Conservation (phyloP, 2,329 filamentous ascomycete genomes). For the Fusarium scirpi region DNA sequence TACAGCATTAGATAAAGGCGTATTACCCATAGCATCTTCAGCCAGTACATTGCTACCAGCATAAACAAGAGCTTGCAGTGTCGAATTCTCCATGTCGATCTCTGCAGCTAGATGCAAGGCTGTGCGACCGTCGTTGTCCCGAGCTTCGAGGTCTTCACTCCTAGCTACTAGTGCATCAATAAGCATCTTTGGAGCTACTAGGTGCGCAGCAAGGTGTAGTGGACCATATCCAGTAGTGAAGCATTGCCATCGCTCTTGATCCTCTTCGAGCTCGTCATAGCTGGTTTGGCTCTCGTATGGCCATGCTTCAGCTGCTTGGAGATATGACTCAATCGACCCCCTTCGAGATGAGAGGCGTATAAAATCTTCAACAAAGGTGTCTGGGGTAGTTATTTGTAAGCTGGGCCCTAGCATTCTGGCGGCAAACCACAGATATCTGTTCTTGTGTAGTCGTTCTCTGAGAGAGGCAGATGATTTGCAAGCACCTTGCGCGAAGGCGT, state of each 20-base stretch:
- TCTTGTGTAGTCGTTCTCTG: background rate
- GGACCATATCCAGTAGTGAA: background rate
- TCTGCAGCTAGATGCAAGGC: slow-evolving; percentile 15
- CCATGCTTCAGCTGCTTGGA: slow-evolving; percentile 13
- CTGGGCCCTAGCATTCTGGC: background rate
- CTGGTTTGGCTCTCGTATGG: background rate
- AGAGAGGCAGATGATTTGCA: background rate
- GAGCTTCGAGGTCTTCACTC: background rate
- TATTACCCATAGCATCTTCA: background rate
- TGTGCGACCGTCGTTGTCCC: background rate
- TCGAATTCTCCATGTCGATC: background rate
- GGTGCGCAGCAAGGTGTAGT: slow-evolving; percentile 15
- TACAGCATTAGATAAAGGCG: slow-evolving; percentile 4
- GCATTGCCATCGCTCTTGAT: slow-evolving; percentile 8
- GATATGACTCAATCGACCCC: slow-evolving; percentile 7
- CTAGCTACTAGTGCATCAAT: background rate
- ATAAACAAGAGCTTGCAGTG: background rate
- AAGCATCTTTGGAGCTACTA: background rate
- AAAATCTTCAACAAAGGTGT: background rate
- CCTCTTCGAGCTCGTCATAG: slow-evolving; percentile 5
- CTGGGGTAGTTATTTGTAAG: background rate
- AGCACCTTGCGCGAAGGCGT: background rate
- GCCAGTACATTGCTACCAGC: slow-evolving; percentile 2
- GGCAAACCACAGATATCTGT: slow-evolving; percentile 15
- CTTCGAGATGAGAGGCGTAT: background rate